phyloP scores from a whole-genome alignment of 2,329 filamentous ascomycete species.

The Microdochium paspali region DNA sequence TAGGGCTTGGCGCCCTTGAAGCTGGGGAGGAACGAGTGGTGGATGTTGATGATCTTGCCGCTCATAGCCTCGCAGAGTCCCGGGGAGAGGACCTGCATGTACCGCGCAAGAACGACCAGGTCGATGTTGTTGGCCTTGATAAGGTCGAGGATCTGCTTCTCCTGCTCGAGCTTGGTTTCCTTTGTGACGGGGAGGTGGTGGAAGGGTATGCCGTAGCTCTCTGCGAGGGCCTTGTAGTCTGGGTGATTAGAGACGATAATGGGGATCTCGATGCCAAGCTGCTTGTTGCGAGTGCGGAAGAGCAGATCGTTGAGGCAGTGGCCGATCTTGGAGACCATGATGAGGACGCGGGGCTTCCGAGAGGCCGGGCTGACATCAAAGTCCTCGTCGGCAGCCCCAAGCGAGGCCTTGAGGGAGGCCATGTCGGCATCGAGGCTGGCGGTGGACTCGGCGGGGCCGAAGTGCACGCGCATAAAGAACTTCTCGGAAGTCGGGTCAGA shows the following conservation, averaged over 20 bases:
- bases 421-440: conserved; percentile 47
- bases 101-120: conserved; percentile 71
- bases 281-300: conserved; percentile 66
- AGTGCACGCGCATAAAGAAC: conserved; percentile 87
- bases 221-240: conserved; percentile 59
- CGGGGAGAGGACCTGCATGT: conserved; percentile 80
- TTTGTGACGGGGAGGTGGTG: conserved; percentile 71
- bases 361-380: conserved; percentile 61
- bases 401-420: conserved; percentile 31
- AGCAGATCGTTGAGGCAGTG: conserved; percentile 79
- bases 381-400: conserved; percentile 33
- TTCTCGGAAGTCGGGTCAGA: conserved; percentile 63
- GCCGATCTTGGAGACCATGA: conserved; percentile 86
- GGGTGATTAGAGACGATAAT: conserved; percentile 77
- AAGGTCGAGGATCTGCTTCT: conserved; percentile 60
- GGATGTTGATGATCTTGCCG: conserved; percentile 85
- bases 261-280: conserved; percentile 67
- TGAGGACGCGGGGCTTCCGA: conserved; percentile 65
- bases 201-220: conserved; percentile 69
- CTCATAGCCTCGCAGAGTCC: conserved; percentile 69
- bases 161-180: conserved; percentile 69
- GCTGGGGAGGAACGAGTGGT: conserved; percentile 76
- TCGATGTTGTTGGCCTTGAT: conserved; percentile 62
- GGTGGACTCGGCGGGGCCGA: conserved; percentile 49
- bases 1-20: conserved; percentile 88